Evolutionary conservation across 768 basidiomycete species (phyloP).

Genomic region (Xerocomellus dryophilus): DNA sequence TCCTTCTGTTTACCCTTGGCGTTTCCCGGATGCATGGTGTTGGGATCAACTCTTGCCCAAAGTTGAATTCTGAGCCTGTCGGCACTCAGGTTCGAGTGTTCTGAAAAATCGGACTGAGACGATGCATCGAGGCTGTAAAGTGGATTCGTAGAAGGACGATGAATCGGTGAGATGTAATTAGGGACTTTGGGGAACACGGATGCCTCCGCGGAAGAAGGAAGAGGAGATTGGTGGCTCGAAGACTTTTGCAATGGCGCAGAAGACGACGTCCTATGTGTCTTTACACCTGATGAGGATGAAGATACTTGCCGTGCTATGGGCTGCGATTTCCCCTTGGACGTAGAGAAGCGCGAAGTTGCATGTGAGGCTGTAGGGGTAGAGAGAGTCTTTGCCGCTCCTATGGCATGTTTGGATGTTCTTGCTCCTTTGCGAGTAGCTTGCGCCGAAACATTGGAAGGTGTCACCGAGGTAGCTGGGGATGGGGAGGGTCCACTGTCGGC

Average conservation of each 20-base stretch:
- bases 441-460: neutral
- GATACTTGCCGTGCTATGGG: constrained; percentile 16
- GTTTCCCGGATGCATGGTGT: constrained; percentile 7
- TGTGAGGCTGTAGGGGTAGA: constrained; percentile 6
- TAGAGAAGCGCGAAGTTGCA: constrained; percentile 9
- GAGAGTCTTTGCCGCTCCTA: constrained; percentile 17
- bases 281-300: constrained; percentile 16
- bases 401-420: constrained; percentile 12
- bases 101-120: constrained; percentile 50
- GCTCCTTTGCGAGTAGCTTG: constrained; percentile 15
- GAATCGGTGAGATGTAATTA: constrained; percentile 76
- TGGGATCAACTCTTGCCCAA: constrained; percentile 47
- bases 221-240: constrained; percentile 24
- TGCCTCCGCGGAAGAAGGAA: constrained; percentile 15
- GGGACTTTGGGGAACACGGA: constrained; percentile 35
- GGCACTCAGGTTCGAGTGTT: constrained; percentile 52
- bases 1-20: constrained; percentile 50
- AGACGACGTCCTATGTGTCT: constrained; percentile 23
- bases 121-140: constrained; percentile 58
- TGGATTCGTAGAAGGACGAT: constrained; percentile 83
- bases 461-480: neutral
- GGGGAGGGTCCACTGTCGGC: constrained; percentile 27
- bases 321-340: constrained; percentile 17
- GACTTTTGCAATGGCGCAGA: constrained; percentile 27
- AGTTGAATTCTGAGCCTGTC: constrained; percentile 53